Evolutionary conservation across 1,139 yeast species (phyloP).

Genomic region (Arxiozyma heterogenica): DNA sequence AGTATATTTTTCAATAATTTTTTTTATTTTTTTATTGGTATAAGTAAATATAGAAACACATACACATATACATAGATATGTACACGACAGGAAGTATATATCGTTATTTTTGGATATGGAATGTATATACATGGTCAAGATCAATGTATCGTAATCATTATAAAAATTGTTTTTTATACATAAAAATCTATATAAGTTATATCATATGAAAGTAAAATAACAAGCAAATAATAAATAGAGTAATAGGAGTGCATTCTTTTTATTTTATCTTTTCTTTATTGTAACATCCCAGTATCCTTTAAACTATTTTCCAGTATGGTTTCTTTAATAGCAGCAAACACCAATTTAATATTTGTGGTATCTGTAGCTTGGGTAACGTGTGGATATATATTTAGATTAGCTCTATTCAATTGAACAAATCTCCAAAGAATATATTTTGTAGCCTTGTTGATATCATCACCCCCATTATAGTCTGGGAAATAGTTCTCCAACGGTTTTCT

Average conservation of each 20-base stretch:
- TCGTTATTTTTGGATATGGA: too few relatives aligned
- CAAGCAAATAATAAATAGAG: background rate
- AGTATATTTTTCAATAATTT: too few relatives aligned
- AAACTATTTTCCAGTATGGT: conserved; percentile 78
- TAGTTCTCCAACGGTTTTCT: conserved; percentile 72
- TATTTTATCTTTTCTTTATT: conserved; percentile 4
- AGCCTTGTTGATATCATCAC: conserved; percentile 82
- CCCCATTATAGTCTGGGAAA: conserved; percentile 89
- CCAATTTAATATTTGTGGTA: conserved; percentile 77
- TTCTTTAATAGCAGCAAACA: conserved; percentile 86
- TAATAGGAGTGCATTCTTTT: too few relatives aligned
- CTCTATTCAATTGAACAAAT: conserved; percentile 75
- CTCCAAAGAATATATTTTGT: conserved; percentile 90
- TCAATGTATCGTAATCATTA: background rate
- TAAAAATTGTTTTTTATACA: background rate
- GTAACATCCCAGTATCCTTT: conserved; percentile 75
- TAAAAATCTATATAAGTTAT: background rate
- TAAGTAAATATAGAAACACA: too few relatives aligned
- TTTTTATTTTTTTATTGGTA: too few relatives aligned
- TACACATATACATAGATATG: too few relatives aligned
- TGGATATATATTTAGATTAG: conserved; percentile 75
- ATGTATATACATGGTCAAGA: too few relatives aligned
- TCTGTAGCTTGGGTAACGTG: conserved; percentile 94
- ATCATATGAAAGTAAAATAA: background rate
- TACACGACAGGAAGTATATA: too few relatives aligned